phyloP scores from a whole-genome alignment of 2,329 filamentous ascomycete genomes.

The Fusarium pseudonygamai region DNA sequence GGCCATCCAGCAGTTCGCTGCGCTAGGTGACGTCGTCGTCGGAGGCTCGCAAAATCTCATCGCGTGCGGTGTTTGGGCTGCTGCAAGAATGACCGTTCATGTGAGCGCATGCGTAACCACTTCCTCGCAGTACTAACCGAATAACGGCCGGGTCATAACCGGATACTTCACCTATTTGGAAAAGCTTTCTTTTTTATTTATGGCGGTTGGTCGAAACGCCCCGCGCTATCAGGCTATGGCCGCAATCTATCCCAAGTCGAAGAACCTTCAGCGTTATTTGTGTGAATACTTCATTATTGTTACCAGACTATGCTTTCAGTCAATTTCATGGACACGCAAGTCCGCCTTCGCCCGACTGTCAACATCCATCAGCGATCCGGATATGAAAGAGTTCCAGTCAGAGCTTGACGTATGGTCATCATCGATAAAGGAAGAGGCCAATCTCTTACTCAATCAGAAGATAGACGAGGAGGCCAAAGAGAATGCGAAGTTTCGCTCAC shows the following conservation, averaged over 20 bases:
- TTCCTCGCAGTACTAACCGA: not conserved
- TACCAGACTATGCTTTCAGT: conserved; percentile 50
- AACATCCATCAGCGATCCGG: conserved; percentile 44
- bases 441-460: conserved; percentile 39
- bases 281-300: conserved; percentile 54
- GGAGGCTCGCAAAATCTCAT: conserved; percentile 56
- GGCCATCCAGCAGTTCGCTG: conserved; percentile 54
- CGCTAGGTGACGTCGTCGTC: conserved; percentile 49
- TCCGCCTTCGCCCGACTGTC: conserved; percentile 45
- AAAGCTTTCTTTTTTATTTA: conserved; percentile 51
- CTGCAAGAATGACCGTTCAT: conserved; percentile 49
- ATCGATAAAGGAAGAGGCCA: conserved; percentile 48
- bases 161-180: conserved; percentile 46
- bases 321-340: conserved; percentile 48
- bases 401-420: conserved; percentile 49
- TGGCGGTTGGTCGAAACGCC: conserved; percentile 51
- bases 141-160: not conserved
- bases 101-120: rapidly evolving
- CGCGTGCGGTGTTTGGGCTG: conserved; percentile 56
- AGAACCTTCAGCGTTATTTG: conserved; percentile 47
- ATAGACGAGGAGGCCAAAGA: conserved; percentile 35
- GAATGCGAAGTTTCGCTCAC: conserved; percentile 31
- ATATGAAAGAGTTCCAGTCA: conserved; percentile 45
- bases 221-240: conserved; percentile 53
- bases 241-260: conserved; percentile 52